Base-by-base conservation (phyloP, 2,329 filamentous ascomycete genomes). In the Zymoseptoria brevis region DNA sequence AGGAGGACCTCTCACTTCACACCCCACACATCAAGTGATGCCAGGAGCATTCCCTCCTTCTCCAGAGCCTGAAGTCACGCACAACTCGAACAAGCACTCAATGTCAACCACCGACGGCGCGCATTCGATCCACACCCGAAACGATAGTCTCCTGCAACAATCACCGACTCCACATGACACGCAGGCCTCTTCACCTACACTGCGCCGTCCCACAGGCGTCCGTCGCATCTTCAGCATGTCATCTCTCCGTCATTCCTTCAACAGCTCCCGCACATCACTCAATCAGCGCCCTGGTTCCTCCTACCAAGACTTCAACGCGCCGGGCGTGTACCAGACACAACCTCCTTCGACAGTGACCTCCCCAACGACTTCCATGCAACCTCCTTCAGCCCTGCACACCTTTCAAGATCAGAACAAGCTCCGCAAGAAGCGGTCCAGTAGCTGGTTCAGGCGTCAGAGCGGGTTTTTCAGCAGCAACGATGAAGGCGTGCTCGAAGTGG, bases 361-460 rank as follows among this genome's bases (percentile, higher is more conserved):
- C 6, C 22, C 51, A 57, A 54, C 59, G 54, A 55, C 53, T 19
- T 60, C 55, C 63, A 53, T 29, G 22, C 22, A 53, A n/a, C 51
- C 51, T 13, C 22, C 51, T n/a, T 59, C 57, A 35, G 35, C 35
- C 16, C 41, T 57, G 49, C 61, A 57, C 48, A 58, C 57, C 22
- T 59, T 54, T 26, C 50, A 56, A 50, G 51, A 59, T 21, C 54
- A 57, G 8, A 48, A 57, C 13, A 56, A 54, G 19, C 62, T 71
- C 35, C 62, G 67, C 45, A 66, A 67, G 59, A 66, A 66, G 58
- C 68, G 70, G 50, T 69, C 67, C 19, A 69, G 67, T 59, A 69
- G 64, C 57, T 73, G 72, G 72, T 74, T 74, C 68, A 68, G 64
- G 62, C 68, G 72, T 51, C 71, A 69, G 62, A 73, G 70, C 59